Conservation (phyloP, 768 basidiomycete genomes). For the Leccinum incarnatum region DNA sequence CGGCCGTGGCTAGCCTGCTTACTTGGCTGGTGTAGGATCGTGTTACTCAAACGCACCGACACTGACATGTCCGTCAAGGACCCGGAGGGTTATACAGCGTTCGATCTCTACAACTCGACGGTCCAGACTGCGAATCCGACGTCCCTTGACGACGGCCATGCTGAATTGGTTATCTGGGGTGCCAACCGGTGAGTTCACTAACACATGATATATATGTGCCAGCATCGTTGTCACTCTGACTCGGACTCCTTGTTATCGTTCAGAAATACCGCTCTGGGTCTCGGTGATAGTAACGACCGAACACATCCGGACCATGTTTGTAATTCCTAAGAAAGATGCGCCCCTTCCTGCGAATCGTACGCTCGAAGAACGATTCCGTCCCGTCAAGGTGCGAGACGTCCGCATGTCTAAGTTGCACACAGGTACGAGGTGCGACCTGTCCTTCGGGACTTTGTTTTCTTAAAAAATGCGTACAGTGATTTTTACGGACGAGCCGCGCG, state of each 20-base stretch:
- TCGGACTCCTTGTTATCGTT: neutral
- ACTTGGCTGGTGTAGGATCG: constrained; percentile 45
- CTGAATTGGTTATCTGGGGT: constrained; percentile 87
- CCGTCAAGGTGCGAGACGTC: constrained; percentile 61
- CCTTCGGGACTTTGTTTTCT: neutral
- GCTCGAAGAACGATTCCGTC: constrained; percentile 53
- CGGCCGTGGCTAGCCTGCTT: constrained; percentile 19
- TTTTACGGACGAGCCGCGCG: constrained; percentile 68
- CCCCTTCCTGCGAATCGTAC: constrained; percentile 15
- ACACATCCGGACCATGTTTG: constrained; percentile 71
- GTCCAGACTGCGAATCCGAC: constrained; percentile 68
- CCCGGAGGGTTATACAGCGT: constrained; percentile 84
- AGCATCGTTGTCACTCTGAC: neutral
- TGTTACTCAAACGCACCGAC: constrained; percentile 74
- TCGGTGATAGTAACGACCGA: constrained; percentile 78
- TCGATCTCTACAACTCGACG: constrained; percentile 92
- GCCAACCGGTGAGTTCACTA: constrained; percentile 55
- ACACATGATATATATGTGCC: too few species aligned
- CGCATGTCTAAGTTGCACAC: constrained; percentile 92
- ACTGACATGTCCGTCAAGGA: constrained; percentile 76
- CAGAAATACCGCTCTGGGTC: constrained; percentile 87
- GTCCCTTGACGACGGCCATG: constrained; percentile 30
- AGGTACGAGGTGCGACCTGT: constrained; percentile 37
- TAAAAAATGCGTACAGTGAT: constrained; percentile 34
- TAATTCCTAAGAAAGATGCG: constrained; percentile 34